Evolutionary conservation across 352 stramenopile genomes (phyloP).

Genomic region (Globisporangium alternatum): DNA sequence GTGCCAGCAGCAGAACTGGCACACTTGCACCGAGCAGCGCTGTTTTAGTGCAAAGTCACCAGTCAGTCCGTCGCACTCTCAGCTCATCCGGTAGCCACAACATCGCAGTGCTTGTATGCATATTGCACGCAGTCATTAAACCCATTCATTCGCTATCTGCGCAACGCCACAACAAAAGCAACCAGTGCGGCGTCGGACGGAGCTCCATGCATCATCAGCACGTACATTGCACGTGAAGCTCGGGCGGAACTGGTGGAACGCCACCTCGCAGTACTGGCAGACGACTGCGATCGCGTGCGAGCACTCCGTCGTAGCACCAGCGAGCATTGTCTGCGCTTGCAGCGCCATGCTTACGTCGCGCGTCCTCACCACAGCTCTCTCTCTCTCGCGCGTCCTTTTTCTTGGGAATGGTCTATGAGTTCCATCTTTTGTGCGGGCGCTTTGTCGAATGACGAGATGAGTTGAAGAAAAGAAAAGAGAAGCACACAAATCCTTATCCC

Average conservation of each 20-base stretch:
- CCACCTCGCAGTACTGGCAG: slow-evolving; percentile 42
- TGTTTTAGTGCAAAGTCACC: slow-evolving; percentile 9
- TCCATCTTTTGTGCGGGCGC: no score
- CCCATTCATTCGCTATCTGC: neutral
- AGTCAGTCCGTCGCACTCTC: neutral
- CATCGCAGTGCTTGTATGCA: neutral
- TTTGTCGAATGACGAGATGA: no score
- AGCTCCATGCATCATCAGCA: slow-evolving; percentile 7
- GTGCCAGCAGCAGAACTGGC: slow-evolving; percentile 43
- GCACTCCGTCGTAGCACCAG: neutral
- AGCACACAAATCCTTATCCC: no score
- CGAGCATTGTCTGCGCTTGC: neutral
- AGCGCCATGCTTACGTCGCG: neutral
- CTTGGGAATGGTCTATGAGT: neutral
- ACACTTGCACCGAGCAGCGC: slow-evolving; percentile 37
- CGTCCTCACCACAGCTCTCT: neutral
- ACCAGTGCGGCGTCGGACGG: neutral
- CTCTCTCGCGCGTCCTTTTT: neutral
- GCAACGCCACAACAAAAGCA: neutral
- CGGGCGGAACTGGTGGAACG: slow-evolving; percentile 38
- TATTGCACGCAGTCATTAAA: neutral
- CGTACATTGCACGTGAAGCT: slow-evolving; percentile 38
- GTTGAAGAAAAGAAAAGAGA: no score
- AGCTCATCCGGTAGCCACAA: neutral
- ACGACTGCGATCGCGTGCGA: slow-evolving; percentile 15